These are phyloP conservation scores for Fraxinus paxiana DNA, from an alignment of 305 asterid genomes.

Conservation along the genomic window DNA sequence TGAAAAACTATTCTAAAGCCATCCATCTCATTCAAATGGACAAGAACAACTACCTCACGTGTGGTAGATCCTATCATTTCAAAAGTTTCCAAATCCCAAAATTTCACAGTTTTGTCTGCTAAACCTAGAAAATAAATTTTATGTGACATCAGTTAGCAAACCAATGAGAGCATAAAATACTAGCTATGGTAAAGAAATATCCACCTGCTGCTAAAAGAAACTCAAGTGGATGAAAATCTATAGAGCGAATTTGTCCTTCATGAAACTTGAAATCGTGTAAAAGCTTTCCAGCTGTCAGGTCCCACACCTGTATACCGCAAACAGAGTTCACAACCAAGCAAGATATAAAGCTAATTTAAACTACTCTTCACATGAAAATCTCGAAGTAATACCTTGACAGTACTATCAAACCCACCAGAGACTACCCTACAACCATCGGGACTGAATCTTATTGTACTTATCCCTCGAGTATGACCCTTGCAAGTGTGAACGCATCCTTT, in stretches of 20 bases:
- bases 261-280: constrained; percentile 88
- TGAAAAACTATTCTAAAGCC: background rate
- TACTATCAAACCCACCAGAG: constrained; percentile 93
- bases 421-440: constrained; percentile 99
- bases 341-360: background rate
- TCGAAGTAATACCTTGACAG: constrained; percentile 59
- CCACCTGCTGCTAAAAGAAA: constrained; percentile 92
- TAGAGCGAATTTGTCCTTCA: constrained; percentile 88
- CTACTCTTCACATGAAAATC: constrained; percentile 8
- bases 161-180: constrained; percentile 4
- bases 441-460: constrained; percentile 78
- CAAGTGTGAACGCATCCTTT: constrained; percentile 95
- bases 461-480: constrained; percentile 92
- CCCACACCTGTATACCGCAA: constrained; percentile 68
- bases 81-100: constrained; percentile 99
- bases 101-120: constrained; percentile 88
- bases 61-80: constrained; percentile 95
- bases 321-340: constrained; percentile 19
- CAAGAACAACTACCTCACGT: constrained; percentile 47
- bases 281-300: constrained; percentile 96
- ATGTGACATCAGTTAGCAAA: constrained; percentile 8
- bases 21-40: constrained; percentile 1
- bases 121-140: constrained; percentile 61
- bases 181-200: constrained; percentile 5
- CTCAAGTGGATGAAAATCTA: constrained; percentile 93